Conservation (phyloP, 305 asterid genomes). For the Coffea humblotiana region DNA sequence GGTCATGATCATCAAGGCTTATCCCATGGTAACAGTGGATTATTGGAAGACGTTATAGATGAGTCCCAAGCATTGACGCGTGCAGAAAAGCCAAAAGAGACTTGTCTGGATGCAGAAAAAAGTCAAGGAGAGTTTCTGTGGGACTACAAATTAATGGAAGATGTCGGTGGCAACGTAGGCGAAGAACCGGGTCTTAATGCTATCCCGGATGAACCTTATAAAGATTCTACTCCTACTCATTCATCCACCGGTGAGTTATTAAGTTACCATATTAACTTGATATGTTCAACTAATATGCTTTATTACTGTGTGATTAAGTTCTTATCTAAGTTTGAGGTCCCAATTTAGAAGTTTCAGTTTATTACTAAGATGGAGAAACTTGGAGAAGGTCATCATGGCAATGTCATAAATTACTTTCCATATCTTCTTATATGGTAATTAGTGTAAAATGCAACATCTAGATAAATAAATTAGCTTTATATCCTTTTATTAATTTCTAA, state of each 20-base stretch:
- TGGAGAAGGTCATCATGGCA: background rate
- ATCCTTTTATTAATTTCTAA: background rate
- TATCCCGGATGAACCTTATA: background rate
- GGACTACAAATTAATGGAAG: constrained; percentile 24
- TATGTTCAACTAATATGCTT: background rate
- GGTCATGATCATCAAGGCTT: constrained; percentile 21
- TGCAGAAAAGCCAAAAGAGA: background rate
- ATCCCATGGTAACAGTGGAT: constrained; percentile 39
- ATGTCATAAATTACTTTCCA: background rate
- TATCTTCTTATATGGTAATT: background rate
- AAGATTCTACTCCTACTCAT: constrained; percentile 11
- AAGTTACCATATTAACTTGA: background rate
- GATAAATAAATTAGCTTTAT: background rate
- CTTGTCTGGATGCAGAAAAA: background rate
- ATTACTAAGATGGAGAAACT: background rate
- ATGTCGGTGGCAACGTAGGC: background rate
- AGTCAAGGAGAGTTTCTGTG: constrained; percentile 18
- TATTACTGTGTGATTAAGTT: background rate
- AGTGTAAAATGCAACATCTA: background rate
- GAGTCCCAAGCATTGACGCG: constrained; percentile 37
- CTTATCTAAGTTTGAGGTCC: background rate
- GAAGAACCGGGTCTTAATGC: constrained; percentile 8
- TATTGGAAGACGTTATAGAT: constrained; percentile 56
- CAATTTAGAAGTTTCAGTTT: background rate
- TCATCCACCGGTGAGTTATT: constrained; percentile 18